A percentile compares a stretch with the other conserved stretches of the same genome.
Conservation (phyloP, 345 rosid species). For the Eucalyptus guilfoylei region DNA sequence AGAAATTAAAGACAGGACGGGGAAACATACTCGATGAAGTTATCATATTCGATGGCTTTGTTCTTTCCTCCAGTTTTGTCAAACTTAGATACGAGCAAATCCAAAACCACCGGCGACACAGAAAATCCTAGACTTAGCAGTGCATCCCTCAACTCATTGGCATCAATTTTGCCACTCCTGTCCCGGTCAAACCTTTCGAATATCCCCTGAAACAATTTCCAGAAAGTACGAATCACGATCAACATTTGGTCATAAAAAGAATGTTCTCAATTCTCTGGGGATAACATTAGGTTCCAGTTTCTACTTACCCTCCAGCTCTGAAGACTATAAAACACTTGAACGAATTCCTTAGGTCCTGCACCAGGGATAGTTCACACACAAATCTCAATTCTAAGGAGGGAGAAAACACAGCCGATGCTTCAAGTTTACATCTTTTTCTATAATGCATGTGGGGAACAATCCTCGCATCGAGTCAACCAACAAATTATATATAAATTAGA, state of each 20-base stretch:
- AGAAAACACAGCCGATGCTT: not conserved
- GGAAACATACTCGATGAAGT: conserved; percentile 76
- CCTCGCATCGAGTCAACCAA: not conserved
- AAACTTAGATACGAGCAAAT: conserved; percentile 73
- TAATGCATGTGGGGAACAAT: not conserved
- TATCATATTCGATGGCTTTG: conserved; percentile 83
- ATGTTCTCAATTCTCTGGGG: not conserved
- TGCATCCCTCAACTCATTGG: conserved; percentile 76
- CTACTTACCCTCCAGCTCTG: conserved; percentile 88
- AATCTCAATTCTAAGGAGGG: not conserved
- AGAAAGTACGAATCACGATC: not conserved
- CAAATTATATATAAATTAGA: not conserved
- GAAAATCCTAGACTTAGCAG: conserved; percentile 73
- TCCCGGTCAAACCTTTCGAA: conserved; percentile 86
- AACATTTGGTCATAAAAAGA: not conserved
- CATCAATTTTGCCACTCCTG: conserved; percentile 77
- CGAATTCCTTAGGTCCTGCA: conserved; percentile 88
- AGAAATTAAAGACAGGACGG: not conserved
- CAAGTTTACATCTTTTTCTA: not conserved
- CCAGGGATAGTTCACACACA: not conserved
- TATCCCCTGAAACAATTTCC: conserved; percentile 29
- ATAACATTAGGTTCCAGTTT: not conserved
- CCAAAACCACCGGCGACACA: conserved; percentile 63
- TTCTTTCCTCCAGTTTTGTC: conserved; percentile 70
- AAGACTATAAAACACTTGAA: conserved; percentile 74